Evolutionary conservation across 495 filamentous ascomycete genomes (phyloP).

Genomic region (Hypoxylon cercidicola): DNA sequence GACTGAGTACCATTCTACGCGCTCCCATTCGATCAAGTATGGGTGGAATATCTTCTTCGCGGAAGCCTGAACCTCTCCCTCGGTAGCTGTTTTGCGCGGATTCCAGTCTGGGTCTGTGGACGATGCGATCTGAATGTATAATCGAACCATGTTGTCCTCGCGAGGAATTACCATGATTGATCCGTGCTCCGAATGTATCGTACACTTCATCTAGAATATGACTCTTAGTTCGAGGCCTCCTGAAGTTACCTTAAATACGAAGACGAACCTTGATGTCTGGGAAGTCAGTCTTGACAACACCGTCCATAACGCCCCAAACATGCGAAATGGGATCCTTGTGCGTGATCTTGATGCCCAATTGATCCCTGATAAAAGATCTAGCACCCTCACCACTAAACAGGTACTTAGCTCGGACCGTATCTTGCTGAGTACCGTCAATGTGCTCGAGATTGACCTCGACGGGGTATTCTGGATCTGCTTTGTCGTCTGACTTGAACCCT

Average conservation of each 20-base stretch:
- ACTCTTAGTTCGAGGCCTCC: conserved; percentile 35
- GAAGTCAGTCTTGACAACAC: conserved; percentile 78
- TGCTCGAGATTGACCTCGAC: conserved; percentile 77
- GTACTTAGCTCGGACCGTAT: conserved; percentile 66
- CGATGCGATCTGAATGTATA: conserved; percentile 80
- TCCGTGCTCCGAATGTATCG: conserved; percentile 73
- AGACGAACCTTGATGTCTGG: conserved; percentile 71
- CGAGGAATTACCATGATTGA: conserved; percentile 82
- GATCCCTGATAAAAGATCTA: conserved; percentile 66
- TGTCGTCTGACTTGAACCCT: conserved; percentile 70
- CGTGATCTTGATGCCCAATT: conserved; percentile 70
- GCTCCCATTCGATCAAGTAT: conserved; percentile 75
- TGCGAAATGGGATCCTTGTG: conserved; percentile 71
- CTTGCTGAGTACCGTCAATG: conserved; percentile 73
- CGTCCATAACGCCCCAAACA: conserved; percentile 83
- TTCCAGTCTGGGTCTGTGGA: conserved; percentile 70
- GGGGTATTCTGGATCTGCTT: conserved; percentile 67
- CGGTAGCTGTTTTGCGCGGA: conserved; percentile 69
- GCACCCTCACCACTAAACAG: conserved; percentile 70
- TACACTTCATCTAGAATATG: conserved; percentile 82
- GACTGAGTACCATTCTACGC: conserved; percentile 73
- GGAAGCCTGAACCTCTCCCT: conserved; percentile 71
- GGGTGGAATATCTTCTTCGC: conserved; percentile 75
- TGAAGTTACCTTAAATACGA: neutral
- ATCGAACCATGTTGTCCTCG: conserved; percentile 76